These are phyloP conservation scores for Herpotrichia juniperi DNA, from an alignment of 2,329 filamentous ascomycete genomes.

Conservation along the genomic window DNA sequence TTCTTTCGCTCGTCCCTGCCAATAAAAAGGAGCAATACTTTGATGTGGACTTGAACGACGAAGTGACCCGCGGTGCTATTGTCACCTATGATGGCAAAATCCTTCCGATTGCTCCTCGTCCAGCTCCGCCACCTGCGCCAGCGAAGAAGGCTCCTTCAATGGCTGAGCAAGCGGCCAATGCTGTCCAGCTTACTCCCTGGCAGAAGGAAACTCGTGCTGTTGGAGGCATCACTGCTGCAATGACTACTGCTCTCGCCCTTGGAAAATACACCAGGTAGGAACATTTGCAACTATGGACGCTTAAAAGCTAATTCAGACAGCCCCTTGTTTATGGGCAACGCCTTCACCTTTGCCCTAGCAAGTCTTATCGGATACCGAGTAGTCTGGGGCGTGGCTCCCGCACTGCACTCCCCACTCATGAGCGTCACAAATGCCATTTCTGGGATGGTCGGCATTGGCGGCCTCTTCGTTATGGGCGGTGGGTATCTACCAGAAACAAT, in stretches of 20 bases:
- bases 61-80: conserved; percentile 84
- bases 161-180: conserved; percentile 55
- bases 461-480: conserved; percentile 86
- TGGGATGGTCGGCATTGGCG: conserved; percentile 85
- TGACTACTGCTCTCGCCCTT: conserved; percentile 75
- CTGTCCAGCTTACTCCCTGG: conserved; percentile 77
- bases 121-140: conserved; percentile 64
- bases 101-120: conserved; percentile 75
- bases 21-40: conserved; percentile 80
- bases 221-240: conserved; percentile 73
- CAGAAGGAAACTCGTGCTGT: conserved; percentile 81
- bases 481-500: conserved; percentile 68
- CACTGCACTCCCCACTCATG: conserved; percentile 88
- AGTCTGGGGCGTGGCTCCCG: conserved; percentile 84
- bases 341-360: conserved; percentile 83
- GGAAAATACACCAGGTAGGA: conserved; percentile 74
- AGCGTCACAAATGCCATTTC: conserved; percentile 93
- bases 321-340: conserved; percentile 85
- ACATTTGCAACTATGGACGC: neutral
- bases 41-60: conserved; percentile 79
- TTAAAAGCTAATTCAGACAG: conserved; percentile 9
- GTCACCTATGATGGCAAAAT: conserved; percentile 80
- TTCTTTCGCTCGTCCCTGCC: conserved; percentile 80
- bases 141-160: conserved; percentile 49
- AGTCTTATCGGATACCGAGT: conserved; percentile 87